Evolutionary conservation across 106 monocot species (phyloP), one percentile per base, ranked within the genome.

Genomic region (Phalaenopsis aphrodite): DNA sequence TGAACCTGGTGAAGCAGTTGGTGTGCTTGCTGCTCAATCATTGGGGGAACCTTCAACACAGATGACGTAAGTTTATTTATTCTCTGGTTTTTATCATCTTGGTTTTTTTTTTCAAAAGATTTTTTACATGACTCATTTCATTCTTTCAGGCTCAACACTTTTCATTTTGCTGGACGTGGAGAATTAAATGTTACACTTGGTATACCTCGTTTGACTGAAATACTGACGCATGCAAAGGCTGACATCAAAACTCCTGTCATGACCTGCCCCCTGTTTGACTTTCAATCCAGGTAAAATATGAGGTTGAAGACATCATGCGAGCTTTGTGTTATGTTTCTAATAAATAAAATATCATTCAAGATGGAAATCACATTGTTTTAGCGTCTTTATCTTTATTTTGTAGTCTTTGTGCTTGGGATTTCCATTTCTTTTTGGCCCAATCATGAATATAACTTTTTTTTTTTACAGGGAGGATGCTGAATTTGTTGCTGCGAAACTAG

Each of bases 131-230:
- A 19, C 4, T 74, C 4, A 43, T 45, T 76, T 76, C 6, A 4
- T 65, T 61, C 45, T 45, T 66, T 12, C 91, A 99, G 99, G 30
- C 85, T 99, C 10, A 99, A 99, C 76, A 99, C 99, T n/a, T 99
- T 99, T 42, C 99, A 99, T 89, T 85, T 93, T 86, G 99, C 99
- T 79, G 99, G 99, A 5, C 85, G 91, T 48, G 99, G 95, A 42
- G 99, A 95, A n/a, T 85, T 93, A 90, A 99, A 99, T 86, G 99
- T 99, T 47, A 99, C 99, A 5, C 84, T 99, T 41, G 99, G 99
- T 52, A 91, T 99, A 78, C 99, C 99, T 36, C 94, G 99, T 41
- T 81, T 99, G 57, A 85, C 88, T 83, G 99, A 99, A 85, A 90
- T 99, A 80, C 76, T 99, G 72, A 91, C 91, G 93, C 84, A 72